Percentiles rank a stretch among this genome's conserved stretches.
Conservation (phyloP, 345 rosid species). For the Murraya paniculata region DNA sequence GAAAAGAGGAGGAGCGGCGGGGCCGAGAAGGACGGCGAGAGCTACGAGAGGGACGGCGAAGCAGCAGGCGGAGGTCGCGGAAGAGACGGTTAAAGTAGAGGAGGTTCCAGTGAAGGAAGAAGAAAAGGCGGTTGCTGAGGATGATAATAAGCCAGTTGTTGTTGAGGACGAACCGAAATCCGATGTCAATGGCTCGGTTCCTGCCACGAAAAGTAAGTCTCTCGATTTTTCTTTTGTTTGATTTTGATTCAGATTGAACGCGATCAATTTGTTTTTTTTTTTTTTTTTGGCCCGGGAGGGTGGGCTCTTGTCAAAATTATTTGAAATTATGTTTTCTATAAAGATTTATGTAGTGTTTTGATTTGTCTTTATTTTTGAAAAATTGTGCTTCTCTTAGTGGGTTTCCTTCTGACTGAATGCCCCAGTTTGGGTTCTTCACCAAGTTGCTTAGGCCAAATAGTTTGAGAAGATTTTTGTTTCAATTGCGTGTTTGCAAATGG, state of each 20-base stretch:
- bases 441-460: background rate
- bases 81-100: constrained; percentile 32
- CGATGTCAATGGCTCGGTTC: constrained; percentile 22
- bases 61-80: constrained; percentile 34
- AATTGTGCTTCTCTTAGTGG: background rate
- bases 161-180: constrained; percentile 20
- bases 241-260: background rate
- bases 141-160: constrained; percentile 16
- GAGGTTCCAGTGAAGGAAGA: constrained; percentile 30
- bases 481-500: background rate
- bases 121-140: constrained; percentile 26
- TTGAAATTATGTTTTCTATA: background rate
- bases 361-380: background rate
- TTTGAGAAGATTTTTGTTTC: background rate
- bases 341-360: background rate
- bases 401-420: background rate
- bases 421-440: background rate
- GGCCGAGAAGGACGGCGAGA: constrained; percentile 50
- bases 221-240: background rate
- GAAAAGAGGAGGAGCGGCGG: constrained; percentile 64
- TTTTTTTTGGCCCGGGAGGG: too few relatives aligned
- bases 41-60: constrained; percentile 45
- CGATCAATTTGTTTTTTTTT: background rate
- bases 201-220: constrained; percentile 43
- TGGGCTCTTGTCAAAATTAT: background rate